Evolutionary conservation across 768 basidiomycete genomes (phyloP).

Genomic region (Boletus subparvulus): DNA sequence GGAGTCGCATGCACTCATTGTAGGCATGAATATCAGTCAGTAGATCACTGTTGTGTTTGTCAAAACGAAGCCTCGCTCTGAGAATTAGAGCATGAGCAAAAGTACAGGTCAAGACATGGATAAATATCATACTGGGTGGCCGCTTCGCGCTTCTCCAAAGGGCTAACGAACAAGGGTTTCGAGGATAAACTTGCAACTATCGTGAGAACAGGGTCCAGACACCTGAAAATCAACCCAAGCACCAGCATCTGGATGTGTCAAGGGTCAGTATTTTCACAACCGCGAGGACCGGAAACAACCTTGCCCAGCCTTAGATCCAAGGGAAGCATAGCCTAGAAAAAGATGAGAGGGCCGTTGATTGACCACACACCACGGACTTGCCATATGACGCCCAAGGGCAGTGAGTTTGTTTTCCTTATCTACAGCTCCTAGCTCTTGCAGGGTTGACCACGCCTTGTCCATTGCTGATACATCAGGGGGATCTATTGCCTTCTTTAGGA

Average conservation of each 20-base stretch:
- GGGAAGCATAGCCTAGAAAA: slow-evolving; percentile 71
- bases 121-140: slow-evolving; percentile 54
- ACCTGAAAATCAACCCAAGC: slow-evolving; percentile 78
- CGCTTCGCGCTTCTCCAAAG: slow-evolving; percentile 82
- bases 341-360: neutral
- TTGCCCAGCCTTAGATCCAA: slow-evolving; percentile 87
- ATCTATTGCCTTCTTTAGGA: slow-evolving; percentile 74
- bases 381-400: slow-evolving; percentile 80
- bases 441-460: slow-evolving; percentile 68
- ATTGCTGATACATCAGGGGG: slow-evolving; percentile 77
- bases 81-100: neutral
- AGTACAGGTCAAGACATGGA: neutral
- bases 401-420: slow-evolving; percentile 64
- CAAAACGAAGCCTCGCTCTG: slow-evolving; percentile 74
- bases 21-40: slow-evolving; percentile 81
- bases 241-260: slow-evolving; percentile 71
- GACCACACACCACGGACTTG: slow-evolving; percentile 25
- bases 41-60: slow-evolving; percentile 75
- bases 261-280: slow-evolving; percentile 1
- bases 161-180: slow-evolving; percentile 81
- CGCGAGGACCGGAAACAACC: slow-evolving; percentile 35
- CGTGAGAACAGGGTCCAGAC: slow-evolving; percentile 77
- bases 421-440: slow-evolving; percentile 79
- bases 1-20: slow-evolving; percentile 55
- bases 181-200: slow-evolving; percentile 82